phyloP scores from a whole-genome alignment of 192 early-diverging fungal species.

The Coemansia sp. region DNA sequence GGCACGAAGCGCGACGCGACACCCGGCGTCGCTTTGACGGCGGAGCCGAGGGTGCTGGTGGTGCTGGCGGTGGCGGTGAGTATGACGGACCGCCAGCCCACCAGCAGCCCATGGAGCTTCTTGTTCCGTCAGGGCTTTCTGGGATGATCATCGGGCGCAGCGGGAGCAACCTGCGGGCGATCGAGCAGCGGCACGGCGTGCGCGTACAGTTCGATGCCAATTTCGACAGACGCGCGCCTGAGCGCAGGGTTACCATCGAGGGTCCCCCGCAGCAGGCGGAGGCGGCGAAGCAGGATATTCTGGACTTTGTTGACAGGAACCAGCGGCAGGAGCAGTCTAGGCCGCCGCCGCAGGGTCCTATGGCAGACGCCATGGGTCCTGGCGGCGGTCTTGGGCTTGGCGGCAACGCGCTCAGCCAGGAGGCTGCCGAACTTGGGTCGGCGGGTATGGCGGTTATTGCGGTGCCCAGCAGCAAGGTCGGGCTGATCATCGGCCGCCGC shows the following conservation, averaged over 20 bases:
- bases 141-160: conserved; percentile 81
- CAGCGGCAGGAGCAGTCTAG: conserved; percentile 19
- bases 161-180: conserved; percentile 77
- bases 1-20: conserved; percentile 9
- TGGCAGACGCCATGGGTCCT: conserved; percentile 11
- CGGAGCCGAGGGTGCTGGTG: not conserved
- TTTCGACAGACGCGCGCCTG: conserved; percentile 24
- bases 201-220: conserved; percentile 70
- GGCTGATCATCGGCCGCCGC: conserved; percentile 79
- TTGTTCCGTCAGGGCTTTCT: conserved; percentile 65
- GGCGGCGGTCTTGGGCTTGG: not conserved
- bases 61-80: too few species aligned
- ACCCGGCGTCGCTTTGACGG: conserved; percentile 20
- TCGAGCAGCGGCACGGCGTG: conserved; percentile 72
- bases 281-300: conserved; percentile 29
- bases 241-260: conserved; percentile 46
- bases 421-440: conserved; percentile 11
- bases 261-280: conserved; percentile 19
- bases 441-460: conserved; percentile 52
- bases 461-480: conserved; percentile 71
- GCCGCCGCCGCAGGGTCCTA: not conserved
- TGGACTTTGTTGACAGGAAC: conserved; percentile 38
- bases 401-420: not conserved
- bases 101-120: conserved; percentile 49
- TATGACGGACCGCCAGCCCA: too few species aligned